Evolutionary conservation across 2,329 filamentous ascomycete genomes (phyloP).

Genomic region (Colletotrichum tropicicola): DNA sequence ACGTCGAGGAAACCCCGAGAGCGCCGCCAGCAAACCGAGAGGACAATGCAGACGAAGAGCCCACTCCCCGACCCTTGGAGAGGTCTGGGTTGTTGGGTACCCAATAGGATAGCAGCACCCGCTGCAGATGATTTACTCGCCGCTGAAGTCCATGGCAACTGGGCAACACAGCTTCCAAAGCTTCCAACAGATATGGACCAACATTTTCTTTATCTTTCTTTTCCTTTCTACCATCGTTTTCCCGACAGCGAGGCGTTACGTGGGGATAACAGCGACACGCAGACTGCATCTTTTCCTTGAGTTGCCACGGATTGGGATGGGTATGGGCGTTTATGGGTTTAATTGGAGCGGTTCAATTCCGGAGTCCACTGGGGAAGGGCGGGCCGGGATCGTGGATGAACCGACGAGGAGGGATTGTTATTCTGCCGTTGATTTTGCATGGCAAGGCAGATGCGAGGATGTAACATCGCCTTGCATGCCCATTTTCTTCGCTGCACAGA

Average conservation of each 20-base stretch:
- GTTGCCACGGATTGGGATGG: constrained; percentile 4
- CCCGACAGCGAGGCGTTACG: constrained; percentile 29
- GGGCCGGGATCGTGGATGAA: neutral
- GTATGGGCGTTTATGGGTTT: constrained; percentile 20
- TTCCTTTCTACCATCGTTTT: constrained; percentile 22
- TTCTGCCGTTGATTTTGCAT: constrained; percentile 10
- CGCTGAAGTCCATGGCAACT: neutral
- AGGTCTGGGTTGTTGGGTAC: constrained; percentile 2
- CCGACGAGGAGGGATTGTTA: neutral
- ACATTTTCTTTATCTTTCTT: constrained; percentile 17
- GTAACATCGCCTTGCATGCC: constrained; percentile 5
- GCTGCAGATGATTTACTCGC: neutral
- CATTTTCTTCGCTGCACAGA: constrained; percentile 7
- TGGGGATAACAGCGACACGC: constrained; percentile 28
- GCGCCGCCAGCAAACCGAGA: constrained; percentile 37
- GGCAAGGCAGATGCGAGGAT: constrained; percentile 5
- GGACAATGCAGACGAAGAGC: constrained; percentile 43
- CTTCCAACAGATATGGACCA: constrained; percentile 4
- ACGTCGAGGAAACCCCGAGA: constrained; percentile 55
- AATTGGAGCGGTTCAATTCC: neutral
- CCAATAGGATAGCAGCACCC: constrained; percentile 28
- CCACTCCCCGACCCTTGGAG: constrained; percentile 48
- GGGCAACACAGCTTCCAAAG: neutral
- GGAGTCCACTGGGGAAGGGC: neutral
- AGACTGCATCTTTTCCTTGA: constrained; percentile 32